phyloP scores from a whole-genome alignment of 495 filamentous ascomycete genomes.

The Daldinia caldariorum region DNA sequence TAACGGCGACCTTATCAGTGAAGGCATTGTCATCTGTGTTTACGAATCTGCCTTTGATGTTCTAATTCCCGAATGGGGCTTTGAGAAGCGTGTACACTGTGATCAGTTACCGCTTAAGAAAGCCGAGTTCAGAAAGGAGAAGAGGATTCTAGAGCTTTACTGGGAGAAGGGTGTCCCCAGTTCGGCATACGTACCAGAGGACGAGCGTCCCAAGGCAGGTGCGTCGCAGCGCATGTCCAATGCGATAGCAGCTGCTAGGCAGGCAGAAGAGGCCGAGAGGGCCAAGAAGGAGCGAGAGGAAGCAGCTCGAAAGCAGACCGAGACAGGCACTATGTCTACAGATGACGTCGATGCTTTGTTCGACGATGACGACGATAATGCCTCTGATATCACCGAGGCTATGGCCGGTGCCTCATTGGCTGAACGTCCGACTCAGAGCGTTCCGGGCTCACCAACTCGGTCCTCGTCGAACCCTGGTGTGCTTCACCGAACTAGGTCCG shows the following conservation, averaged over 20 bases:
- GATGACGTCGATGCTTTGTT: slow-evolving; percentile 93
- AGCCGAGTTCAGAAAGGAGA: slow-evolving; percentile 96
- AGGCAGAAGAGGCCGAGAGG: slow-evolving; percentile 81
- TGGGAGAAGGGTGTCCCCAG: slow-evolving; percentile 99
- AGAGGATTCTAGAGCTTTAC: slow-evolving; percentile 91
- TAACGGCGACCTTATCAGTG: slow-evolving; percentile 92
- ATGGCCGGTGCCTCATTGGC: slow-evolving; percentile 87
- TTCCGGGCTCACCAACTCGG: slow-evolving; percentile 89
- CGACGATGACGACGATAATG: slow-evolving; percentile 89
- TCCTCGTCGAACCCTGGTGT: slow-evolving; percentile 73
- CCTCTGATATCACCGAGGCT: slow-evolving; percentile 84
- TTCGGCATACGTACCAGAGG: slow-evolving; percentile 94
- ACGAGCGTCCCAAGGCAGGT: slow-evolving; percentile 88
- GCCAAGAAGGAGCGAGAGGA: slow-evolving; percentile 85
- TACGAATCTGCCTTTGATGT: slow-evolving; percentile 99
- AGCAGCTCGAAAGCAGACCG: slow-evolving; percentile 86
- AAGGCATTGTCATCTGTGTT: slow-evolving; percentile 95
- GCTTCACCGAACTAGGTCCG: slow-evolving; percentile 89
- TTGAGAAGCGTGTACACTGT: slow-evolving; percentile 99
- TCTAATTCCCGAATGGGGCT: slow-evolving; percentile 96
- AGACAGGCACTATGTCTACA: slow-evolving; percentile 88
- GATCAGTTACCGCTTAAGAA: slow-evolving; percentile 98
- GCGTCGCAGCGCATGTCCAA: slow-evolving; percentile 73
- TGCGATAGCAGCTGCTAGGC: slow-evolving; percentile 77
- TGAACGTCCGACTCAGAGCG: slow-evolving; percentile 92